Percentiles rank a stretch among this genome's conserved stretches.
Evolutionary conservation across 2,329 filamentous ascomycete genomes (phyloP).

Genomic region (Parastagonospora avenae): DNA sequence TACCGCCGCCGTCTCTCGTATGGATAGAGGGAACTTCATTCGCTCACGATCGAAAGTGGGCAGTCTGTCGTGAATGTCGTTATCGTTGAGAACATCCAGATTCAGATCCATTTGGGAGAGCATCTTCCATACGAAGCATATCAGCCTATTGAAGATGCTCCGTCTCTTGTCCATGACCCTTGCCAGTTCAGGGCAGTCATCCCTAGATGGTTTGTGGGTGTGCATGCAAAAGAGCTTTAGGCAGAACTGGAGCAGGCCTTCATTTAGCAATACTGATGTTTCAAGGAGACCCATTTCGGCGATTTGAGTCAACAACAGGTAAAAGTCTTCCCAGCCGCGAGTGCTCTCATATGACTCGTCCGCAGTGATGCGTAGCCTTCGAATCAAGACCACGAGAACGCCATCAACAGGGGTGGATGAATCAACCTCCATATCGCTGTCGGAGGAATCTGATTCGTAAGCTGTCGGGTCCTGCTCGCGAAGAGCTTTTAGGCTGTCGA

Average conservation of each 20-base stretch:
- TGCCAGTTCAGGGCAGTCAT: slow-evolving; percentile 26
- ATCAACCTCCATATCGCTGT: slow-evolving; percentile 36
- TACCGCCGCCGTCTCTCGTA: slow-evolving; percentile 26
- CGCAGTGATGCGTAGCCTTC: slow-evolving; percentile 26
- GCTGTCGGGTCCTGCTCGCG: slow-evolving; percentile 38
- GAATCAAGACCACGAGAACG: slow-evolving; percentile 21
- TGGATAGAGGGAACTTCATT: slow-evolving; percentile 35
- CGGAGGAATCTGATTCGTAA: slow-evolving; percentile 31
- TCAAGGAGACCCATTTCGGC: slow-evolving; percentile 36
- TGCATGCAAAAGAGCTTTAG: slow-evolving; percentile 39
- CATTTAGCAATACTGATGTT: slow-evolving; percentile 31
- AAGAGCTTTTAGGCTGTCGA: slow-evolving; percentile 37
- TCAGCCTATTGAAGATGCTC: slow-evolving; percentile 36
- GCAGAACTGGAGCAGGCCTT: slow-evolving; percentile 35
- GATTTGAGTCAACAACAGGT: slow-evolving; percentile 36
- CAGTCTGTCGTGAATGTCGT: slow-evolving; percentile 20
- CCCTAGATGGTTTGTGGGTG: slow-evolving; percentile 16
- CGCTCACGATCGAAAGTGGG: slow-evolving; percentile 23
- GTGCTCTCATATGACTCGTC: slow-evolving; percentile 25
- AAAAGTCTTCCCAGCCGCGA: slow-evolving; percentile 46
- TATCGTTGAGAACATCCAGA: slow-evolving; percentile 11
- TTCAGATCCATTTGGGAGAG: slow-evolving; percentile 35
- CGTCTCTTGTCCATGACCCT: slow-evolving; percentile 39
- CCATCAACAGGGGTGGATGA: slow-evolving; percentile 13
- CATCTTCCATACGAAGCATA: slow-evolving; percentile 34